Percentiles rank a stretch among this genome's conserved stretches.
phyloP scores from a whole-genome alignment of 495 filamentous ascomycete genomes.

The Aspergillus bridgeri region DNA sequence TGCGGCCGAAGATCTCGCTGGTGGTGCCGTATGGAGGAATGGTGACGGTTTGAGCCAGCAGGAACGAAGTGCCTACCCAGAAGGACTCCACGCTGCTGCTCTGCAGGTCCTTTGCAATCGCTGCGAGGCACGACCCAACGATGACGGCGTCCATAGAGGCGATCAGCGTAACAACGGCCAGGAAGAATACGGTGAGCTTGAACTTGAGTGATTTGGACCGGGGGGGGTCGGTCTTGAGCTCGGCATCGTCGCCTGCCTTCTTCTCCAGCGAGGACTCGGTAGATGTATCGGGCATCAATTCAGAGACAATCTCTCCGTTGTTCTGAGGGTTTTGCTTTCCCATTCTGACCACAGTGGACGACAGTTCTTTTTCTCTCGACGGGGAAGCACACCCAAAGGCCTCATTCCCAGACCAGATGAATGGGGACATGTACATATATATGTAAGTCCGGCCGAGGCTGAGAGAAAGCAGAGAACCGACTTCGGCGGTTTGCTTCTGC shows the following conservation, averaged over 20 bases:
- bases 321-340: not conserved
- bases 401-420: not conserved
- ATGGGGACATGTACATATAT: too few species aligned
- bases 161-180: constrained; percentile 45
- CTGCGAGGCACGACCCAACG: constrained; percentile 30
- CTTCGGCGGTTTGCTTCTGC: too few species aligned
- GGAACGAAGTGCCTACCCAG: constrained; percentile 54
- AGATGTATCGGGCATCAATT: not conserved
- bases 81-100: constrained; percentile 47
- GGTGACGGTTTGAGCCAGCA: constrained; percentile 44
- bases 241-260: not conserved
- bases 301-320: not conserved
- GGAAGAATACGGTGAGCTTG: constrained; percentile 32
- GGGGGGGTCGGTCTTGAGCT: not conserved
- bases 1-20: constrained; percentile 17
- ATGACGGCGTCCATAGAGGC: constrained; percentile 53
- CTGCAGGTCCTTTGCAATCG: constrained; percentile 31
- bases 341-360: not conserved
- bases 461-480: too few species aligned
- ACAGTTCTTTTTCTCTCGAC: not conserved
- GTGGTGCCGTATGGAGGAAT: constrained; percentile 45
- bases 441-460: too few species aligned
- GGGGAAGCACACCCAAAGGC: not conserved
- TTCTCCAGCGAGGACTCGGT: not conserved
- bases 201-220: constrained; percentile 1